These are phyloP conservation scores for Aureobasidium mangrovei DNA, from an alignment of 2,329 filamentous ascomycete species.

Conservation along the genomic window DNA sequence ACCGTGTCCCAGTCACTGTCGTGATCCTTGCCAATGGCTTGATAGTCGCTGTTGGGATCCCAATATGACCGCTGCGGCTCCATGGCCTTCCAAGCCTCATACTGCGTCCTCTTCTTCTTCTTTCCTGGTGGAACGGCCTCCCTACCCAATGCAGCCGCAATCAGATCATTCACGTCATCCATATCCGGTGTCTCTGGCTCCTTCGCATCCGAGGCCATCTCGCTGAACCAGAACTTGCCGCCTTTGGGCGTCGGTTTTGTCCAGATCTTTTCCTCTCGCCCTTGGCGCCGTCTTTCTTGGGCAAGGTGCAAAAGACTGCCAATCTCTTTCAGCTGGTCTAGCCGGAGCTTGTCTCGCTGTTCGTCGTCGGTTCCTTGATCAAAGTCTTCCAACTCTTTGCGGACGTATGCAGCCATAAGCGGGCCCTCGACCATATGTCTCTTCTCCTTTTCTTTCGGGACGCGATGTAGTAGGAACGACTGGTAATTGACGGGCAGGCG, in stretches of 20 bases:
- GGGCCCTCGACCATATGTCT: constrained; percentile 51
- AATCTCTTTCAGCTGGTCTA: constrained; percentile 50
- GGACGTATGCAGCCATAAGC: constrained; percentile 46
- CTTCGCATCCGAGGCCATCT: constrained; percentile 8
- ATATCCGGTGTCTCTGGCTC: constrained; percentile 1
- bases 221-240: constrained; percentile 11
- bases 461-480: constrained; percentile 45
- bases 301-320: constrained; percentile 50
- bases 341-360: constrained; percentile 23
- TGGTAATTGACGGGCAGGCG: constrained; percentile 51
- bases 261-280: constrained; percentile 35
- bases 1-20: constrained; percentile 43
- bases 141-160: constrained; percentile 18
- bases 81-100: constrained; percentile 41
- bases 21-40: constrained; percentile 46
- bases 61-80: constrained; percentile 44
- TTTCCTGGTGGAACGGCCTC: constrained; percentile 18
- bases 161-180: background rate
- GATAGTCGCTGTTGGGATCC: constrained; percentile 49
- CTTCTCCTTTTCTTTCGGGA: constrained; percentile 46
- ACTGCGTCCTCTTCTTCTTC: constrained; percentile 31
- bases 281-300: constrained; percentile 52
- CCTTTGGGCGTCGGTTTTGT: background rate
- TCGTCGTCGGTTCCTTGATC: constrained; percentile 31
- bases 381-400: constrained; percentile 46